These are phyloP conservation scores for Clitocybe nebularis DNA, from an alignment of 1,284 basidiomycete genomes.

Conservation along the genomic window DNA sequence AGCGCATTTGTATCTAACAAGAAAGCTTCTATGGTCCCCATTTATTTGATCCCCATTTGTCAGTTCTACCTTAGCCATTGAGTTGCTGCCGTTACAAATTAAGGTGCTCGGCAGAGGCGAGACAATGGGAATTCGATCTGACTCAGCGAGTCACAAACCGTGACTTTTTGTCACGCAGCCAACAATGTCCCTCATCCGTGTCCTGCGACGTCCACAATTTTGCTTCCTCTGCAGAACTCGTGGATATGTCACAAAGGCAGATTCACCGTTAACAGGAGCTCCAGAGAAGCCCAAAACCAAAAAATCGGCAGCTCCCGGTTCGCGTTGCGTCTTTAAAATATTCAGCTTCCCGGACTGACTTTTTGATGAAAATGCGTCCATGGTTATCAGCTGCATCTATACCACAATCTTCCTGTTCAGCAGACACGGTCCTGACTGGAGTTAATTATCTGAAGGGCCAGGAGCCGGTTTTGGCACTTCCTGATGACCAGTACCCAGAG, in stretches of 20 bases:
- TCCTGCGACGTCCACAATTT: constrained; percentile 15
- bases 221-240: constrained; percentile 17
- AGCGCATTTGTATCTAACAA: neutral
- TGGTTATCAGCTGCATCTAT: constrained; percentile 16
- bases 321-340: neutral
- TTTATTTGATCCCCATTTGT: too few relatives aligned
- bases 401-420: constrained; percentile 53
- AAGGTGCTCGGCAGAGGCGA: too few relatives aligned
- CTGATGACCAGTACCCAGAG: constrained; percentile 83
- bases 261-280: constrained; percentile 6
- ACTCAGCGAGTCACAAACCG: neutral
- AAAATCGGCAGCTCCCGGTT: constrained; percentile 7
- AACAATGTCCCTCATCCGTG: constrained; percentile 23
- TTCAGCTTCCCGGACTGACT: neutral
- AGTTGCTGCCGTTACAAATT: too few relatives aligned
- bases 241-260: constrained; percentile 12
- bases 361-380: too few relatives aligned
- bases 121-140: too few relatives aligned
- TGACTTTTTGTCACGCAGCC: neutral
- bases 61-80: too few relatives aligned
- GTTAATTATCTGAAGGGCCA: constrained; percentile 84
- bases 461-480: constrained; percentile 70
- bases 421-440: constrained; percentile 73
- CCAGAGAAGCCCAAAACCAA: constrained; percentile 13
- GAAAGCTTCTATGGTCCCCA: too few relatives aligned